Base-by-base conservation (phyloP, 345 rosid species). In the Citrus unshiu region DNA sequence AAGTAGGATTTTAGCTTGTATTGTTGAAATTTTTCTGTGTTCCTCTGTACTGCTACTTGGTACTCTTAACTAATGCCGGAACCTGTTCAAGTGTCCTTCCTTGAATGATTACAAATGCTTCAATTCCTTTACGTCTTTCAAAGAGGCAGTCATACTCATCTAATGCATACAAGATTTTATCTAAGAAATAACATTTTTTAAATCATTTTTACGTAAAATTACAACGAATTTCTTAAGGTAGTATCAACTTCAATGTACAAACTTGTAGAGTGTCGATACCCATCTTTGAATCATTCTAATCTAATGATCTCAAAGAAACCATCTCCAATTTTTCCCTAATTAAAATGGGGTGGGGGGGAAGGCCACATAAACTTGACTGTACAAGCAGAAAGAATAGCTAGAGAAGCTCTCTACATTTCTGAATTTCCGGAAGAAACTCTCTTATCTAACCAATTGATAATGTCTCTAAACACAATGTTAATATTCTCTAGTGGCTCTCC, bases 401-500 rank as follows among this genome's bases (percentile, higher is more conserved):
- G 51, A 46, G 51, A 46, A 46, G 51, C 18, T 13, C 51, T 12
- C 51, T 46, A 46, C 51, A 46, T 46, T 46, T 75, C 74, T 8
- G 72, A 73, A 32, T 60, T 76, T 18, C 80, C 51, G 0, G 3
- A 51, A 2, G 78, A 68, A 66, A 71, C 51, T 58, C 93, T 89
- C 60, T 81, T 75, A 1, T 85, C 87, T 70, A 91, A 73, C 98
- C 98, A 93, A 0, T 32, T 77, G 24, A 88, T 85, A 16, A 93
- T 91, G 84, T 92, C 98, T 4, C 37, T 21, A 58, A 93, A 91
- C n/a, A 91, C 95, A 4, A 84, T 76, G 9, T 90, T 83, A 3
- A 80, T 80, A 79, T 92, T 93, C 24, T 83, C 80, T 2, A 68
- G 75, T 27, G 94, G 81, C 62, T 95, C 98, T 3, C 97, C 98